Evolutionary conservation across 2,329 filamentous ascomycete species (phyloP), one percentile per base, ranked within the genome.

Genomic region (Didymella pinodella): DNA sequence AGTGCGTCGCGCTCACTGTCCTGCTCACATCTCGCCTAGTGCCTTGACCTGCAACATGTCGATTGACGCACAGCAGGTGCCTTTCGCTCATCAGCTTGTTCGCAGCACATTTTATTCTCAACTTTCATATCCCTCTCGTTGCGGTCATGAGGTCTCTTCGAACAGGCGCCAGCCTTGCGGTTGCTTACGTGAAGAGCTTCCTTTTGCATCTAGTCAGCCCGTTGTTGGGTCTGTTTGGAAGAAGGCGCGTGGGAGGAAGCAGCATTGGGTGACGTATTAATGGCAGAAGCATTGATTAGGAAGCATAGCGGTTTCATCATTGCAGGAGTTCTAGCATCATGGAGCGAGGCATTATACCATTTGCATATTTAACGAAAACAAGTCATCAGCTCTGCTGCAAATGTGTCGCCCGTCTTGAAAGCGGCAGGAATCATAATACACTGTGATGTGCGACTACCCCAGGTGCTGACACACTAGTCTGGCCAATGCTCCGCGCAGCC

Each of bases 1-100:
- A 74, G 71, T 72, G 61, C 38, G 54, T 57, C 22, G 45, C 31
- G 11, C 48, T 60, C 56, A 38, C 38, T 28, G 10, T 25, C 22
- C 20, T 14, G 44, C 28, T 49, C 29, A n/a, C 14, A 16, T 34
- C 16, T n/a, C n/a, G 22, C 25, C 2, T 31, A 14, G 29, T 25
- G 4, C 25, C 14, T n/a, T 28, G 7, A 12, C 7, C 7, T 28
- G 25, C 22, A 4, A 7, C 18, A 45, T 11, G 14, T 6, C 20
- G 14, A 36, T 51, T 59, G 56, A 59, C 56, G 7, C 40, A 22
- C 16, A 18, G 25, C 50, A 59, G 56, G 18, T 49, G 46, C 46
- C 31, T 49, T 50, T n/a, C 32, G 2, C 47, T n/a, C 22, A 20
- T 50, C 46, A 43, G 44, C 32, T 20, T 50, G n/a, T 41, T 25